phyloP scores from a whole-genome alignment of 2,329 filamentous ascomycete genomes.

The Cladophialophora psammophila region DNA sequence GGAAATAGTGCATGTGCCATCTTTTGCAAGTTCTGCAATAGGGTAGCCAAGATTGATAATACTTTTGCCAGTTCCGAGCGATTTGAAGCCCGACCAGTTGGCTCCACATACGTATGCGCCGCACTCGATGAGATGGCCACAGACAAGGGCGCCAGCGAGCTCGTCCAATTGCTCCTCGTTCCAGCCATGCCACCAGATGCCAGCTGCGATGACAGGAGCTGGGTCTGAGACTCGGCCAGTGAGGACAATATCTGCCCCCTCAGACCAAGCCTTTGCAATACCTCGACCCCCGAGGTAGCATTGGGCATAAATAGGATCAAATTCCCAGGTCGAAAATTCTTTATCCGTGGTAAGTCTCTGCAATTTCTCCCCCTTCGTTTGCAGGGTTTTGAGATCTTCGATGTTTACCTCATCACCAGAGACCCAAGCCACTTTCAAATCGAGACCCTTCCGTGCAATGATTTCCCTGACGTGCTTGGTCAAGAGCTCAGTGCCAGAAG shows the following conservation, averaged over 20 bases:
- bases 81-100: conserved; percentile 44
- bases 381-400: conserved; percentile 40
- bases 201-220: conserved; percentile 39
- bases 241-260: conserved; percentile 45
- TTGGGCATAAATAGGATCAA: conserved; percentile 10
- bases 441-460: conserved; percentile 43
- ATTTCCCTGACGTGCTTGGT: conserved; percentile 39
- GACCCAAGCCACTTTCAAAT: conserved; percentile 50
- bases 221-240: conserved; percentile 45
- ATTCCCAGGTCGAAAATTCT: conserved; percentile 23
- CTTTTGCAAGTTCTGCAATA: conserved; percentile 56
- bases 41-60: conserved; percentile 48
- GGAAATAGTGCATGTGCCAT: conserved; percentile 56
- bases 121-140: conserved; percentile 48
- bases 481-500: conserved; percentile 46
- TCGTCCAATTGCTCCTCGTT: conserved; percentile 28
- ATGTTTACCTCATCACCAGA: conserved; percentile 51
- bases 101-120: conserved; percentile 37
- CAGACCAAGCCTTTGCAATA: conserved; percentile 42
- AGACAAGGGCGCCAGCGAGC: conserved; percentile 38
- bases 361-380: conserved; percentile 44
- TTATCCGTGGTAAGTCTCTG: conserved; percentile 17
- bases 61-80: conserved; percentile 49
- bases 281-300: conserved; percentile 61
- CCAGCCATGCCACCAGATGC: conserved; percentile 39